Evolutionary conservation across 805 yeast genomes (phyloP).

Genomic region (Candida maltosa): DNA sequence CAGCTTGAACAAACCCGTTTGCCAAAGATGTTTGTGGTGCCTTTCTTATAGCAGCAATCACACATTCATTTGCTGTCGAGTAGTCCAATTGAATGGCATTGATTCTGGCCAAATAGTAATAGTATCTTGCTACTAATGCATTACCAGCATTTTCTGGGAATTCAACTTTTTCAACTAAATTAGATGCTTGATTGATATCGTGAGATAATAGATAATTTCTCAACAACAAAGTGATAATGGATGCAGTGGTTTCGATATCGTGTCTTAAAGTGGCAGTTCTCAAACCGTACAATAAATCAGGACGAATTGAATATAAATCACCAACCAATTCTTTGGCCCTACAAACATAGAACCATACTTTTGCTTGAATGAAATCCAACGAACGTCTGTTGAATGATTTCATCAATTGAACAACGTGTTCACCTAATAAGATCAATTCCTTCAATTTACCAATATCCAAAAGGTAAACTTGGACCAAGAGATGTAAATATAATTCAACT

Average conservation of each 20-base stretch:
- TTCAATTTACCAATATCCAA: conserved; percentile 57
- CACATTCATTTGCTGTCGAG: conserved; percentile 83
- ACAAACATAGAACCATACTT: conserved; percentile 87
- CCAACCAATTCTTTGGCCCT: conserved; percentile 67
- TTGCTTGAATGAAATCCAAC: conserved; percentile 81
- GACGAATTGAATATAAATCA: conserved; percentile 58
- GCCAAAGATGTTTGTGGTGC: conserved; percentile 89
- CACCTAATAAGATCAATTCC: conserved; percentile 52
- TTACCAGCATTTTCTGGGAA: conserved; percentile 85
- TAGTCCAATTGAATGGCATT: conserved; percentile 91
- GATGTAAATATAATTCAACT: conserved; percentile 72
- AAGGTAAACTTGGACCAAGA: conserved; percentile 73
- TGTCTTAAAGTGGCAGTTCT: conserved; percentile 90
- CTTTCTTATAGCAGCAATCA: conserved; percentile 92
- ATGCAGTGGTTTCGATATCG: conserved; percentile 88
- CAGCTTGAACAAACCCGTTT: conserved; percentile 82
- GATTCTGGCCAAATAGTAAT: conserved; percentile 86
- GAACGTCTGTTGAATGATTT: conserved; percentile 73
- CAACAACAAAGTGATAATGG: conserved; percentile 77
- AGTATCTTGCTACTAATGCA: conserved; percentile 87
- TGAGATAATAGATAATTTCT: conserved; percentile 76
- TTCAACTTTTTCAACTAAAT: conserved; percentile 81
- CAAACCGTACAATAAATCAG: conserved; percentile 67
- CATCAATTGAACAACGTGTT: conserved; percentile 49
- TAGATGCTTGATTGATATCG: conserved; percentile 83